Evolutionary conservation across 306 rosid species (phyloP).

Genomic region (Sicyos edulis): DNA sequence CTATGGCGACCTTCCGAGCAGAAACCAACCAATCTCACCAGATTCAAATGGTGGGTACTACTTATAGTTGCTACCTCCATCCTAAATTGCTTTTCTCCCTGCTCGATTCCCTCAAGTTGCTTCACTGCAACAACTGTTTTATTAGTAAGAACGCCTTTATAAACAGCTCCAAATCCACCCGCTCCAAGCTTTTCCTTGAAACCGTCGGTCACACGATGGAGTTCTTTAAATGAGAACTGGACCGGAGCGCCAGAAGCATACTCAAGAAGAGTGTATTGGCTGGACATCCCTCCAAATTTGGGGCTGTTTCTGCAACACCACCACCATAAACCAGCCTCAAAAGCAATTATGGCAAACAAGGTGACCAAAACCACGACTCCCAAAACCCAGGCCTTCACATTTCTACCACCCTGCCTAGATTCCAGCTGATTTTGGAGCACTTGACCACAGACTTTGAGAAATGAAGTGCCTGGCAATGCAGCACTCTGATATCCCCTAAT

Average conservation of each 20-base stretch:
- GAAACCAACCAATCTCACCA: conserved; percentile 80
- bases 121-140: conserved; percentile 72
- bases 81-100: conserved; percentile 82
- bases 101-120: conserved; percentile 80
- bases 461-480: conserved; percentile 48
- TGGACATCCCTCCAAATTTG: conserved; percentile 49
- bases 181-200: conserved; percentile 89
- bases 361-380: conserved; percentile 43
- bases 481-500: conserved; percentile 51
- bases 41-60: conserved; percentile 84
- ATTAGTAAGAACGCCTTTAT: conserved; percentile 59
- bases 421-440: conserved; percentile 30
- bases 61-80: conserved; percentile 86
- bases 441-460: conserved; percentile 56
- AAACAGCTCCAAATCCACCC: conserved; percentile 83
- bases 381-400: conserved; percentile 42
- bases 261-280: conserved; percentile 83
- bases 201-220: conserved; percentile 63
- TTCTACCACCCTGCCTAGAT: conserved; percentile 25
- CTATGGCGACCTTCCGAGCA: conserved; percentile 84
- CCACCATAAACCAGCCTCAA: conserved; percentile 69
- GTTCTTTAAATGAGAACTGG: conserved; percentile 73
- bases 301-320: conserved; percentile 60
- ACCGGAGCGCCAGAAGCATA: conserved; percentile 93
- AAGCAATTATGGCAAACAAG: conserved; percentile 39